Conservation (phyloP, 371 early-diverging fungal genomes). For the Mucor circinelloides region DNA sequence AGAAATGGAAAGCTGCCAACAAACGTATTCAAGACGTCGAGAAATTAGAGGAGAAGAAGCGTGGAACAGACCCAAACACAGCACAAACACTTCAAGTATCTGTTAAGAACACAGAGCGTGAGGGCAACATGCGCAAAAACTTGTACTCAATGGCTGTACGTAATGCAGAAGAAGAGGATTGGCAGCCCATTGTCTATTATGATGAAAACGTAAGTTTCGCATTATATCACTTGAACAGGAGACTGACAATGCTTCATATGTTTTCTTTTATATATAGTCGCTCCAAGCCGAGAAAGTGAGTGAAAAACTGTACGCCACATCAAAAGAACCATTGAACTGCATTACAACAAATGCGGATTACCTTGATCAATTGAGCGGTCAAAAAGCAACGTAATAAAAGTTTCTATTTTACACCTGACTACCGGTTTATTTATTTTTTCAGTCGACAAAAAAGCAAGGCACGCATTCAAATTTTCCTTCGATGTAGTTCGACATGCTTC, state of each 20-base stretch:
- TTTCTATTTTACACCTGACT: not conserved
- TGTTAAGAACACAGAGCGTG: slow-evolving; percentile 58
- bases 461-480: not conserved
- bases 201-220: slow-evolving; percentile 56
- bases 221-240: not conserved
- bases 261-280: slow-evolving; percentile 26
- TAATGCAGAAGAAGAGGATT: slow-evolving; percentile 79
- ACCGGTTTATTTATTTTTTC: not conserved
- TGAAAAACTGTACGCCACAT: slow-evolving; percentile 46
- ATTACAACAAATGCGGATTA: slow-evolving; percentile 48
- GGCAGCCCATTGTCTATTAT: slow-evolving; percentile 72
- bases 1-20: slow-evolving; percentile 77
- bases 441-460: not conserved
- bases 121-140: slow-evolving; percentile 52
- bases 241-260: not conserved
- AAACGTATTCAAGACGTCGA: slow-evolving; percentile 71
- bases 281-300: slow-evolving; percentile 47
- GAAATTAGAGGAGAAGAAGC: slow-evolving; percentile 58
- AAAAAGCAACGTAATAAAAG: not conserved
- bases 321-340: slow-evolving; percentile 42
- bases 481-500: not conserved
- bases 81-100: slow-evolving; percentile 66
- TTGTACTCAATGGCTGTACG: slow-evolving; percentile 60
- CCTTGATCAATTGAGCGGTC: slow-evolving; percentile 36
- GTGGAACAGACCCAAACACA: slow-evolving; percentile 46